These are phyloP conservation scores for Colletotrichum sublineola DNA, from an alignment of 2,329 filamentous ascomycete species.

Conservation along the genomic window DNA sequence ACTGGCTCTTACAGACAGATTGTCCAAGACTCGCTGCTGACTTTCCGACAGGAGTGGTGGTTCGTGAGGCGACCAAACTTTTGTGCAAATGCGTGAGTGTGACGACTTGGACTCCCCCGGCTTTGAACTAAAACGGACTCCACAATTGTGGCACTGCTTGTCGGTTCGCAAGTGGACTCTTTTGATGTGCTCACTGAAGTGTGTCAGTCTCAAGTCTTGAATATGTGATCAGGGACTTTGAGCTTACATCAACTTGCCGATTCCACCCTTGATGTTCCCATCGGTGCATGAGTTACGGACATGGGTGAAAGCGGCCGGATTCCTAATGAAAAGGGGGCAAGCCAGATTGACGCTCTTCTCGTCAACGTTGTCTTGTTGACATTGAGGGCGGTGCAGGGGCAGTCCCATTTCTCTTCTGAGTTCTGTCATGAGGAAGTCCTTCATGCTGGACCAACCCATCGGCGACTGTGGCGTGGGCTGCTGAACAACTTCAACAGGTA, in stretches of 20 bases:
- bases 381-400: constrained; percentile 22
- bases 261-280: constrained; percentile 40
- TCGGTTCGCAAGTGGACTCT: constrained; percentile 39
- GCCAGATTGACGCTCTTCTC: constrained; percentile 40
- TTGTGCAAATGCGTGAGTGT: constrained; percentile 32
- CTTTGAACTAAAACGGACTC: constrained; percentile 35
- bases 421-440: constrained; percentile 39
- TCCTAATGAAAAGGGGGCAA: constrained; percentile 37
- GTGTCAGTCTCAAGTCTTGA: constrained; percentile 13
- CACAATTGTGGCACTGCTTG: constrained; percentile 40
- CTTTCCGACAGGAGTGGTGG: constrained; percentile 30
- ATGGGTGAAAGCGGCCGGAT: constrained; percentile 37
- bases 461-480: constrained; percentile 31
- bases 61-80: constrained; percentile 34
- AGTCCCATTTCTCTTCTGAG: constrained; percentile 38
- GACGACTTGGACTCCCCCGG: constrained; percentile 39
- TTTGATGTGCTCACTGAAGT: constrained; percentile 36
- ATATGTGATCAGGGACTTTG: background rate
- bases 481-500: constrained; percentile 34
- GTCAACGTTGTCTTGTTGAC: constrained; percentile 25
- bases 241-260: constrained; percentile 40
- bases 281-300: constrained; percentile 38
- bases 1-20: constrained; percentile 32
- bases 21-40: constrained; percentile 37
- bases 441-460: constrained; percentile 32